These are phyloP conservation scores for Rhododendron kiyosumense DNA, from an alignment of 148 eudicot genomes.

Conservation along the genomic window DNA sequence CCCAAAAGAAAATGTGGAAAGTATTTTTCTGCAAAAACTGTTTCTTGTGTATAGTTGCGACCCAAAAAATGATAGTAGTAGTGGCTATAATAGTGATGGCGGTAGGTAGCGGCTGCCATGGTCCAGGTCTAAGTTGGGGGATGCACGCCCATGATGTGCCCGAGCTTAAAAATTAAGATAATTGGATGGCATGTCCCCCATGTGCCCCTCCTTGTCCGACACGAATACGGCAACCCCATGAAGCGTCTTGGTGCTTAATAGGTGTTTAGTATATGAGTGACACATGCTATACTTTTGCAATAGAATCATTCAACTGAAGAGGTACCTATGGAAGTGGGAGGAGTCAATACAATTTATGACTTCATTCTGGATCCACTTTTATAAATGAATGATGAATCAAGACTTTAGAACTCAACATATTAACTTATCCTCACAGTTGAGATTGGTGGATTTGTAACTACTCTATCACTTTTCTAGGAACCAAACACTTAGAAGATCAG, in stretches of 20 bases:
- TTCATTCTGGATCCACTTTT: not conserved
- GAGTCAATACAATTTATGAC: not conserved
- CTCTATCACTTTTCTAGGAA: conserved; percentile 31
- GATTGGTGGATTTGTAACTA: not conserved
- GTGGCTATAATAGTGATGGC: not conserved
- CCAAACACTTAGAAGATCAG: conserved; percentile 61
- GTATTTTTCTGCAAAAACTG: too few relatives aligned
- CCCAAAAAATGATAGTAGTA: not conserved
- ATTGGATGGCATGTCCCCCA: not conserved
- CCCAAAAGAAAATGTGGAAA: too few relatives aligned
- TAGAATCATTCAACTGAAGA: not conserved
- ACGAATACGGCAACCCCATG: not conserved
- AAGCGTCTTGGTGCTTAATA: not conserved
- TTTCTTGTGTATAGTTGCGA: not conserved
- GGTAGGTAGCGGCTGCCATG: not conserved
- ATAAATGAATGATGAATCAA: not conserved
- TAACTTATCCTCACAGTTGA: not conserved
- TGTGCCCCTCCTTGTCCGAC: not conserved
- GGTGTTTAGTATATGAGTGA: not conserved
- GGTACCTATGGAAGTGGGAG: not conserved
- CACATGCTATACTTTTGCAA: not conserved
- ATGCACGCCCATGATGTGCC: not conserved
- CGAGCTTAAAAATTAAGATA: not conserved
- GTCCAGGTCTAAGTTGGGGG: not conserved
- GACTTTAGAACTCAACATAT: not conserved